Evolutionary conservation across 331 rosid species (phyloP).

Genomic region (Quercus tomentella): DNA sequence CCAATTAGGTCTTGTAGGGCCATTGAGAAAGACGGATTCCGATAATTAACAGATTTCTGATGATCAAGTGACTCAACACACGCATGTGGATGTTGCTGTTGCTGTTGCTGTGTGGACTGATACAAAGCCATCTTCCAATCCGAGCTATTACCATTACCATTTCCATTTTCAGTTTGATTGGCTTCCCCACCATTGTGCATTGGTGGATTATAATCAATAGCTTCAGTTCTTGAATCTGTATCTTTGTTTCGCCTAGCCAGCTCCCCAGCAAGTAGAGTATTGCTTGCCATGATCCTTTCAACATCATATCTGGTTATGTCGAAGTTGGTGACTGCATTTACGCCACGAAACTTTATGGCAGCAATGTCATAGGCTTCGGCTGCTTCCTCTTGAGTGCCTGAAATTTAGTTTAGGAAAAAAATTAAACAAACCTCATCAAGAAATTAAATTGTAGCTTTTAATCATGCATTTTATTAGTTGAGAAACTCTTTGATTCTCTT

Average conservation of each 20-base stretch:
- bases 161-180: conserved; percentile 19
- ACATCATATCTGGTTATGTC: conserved; percentile 90
- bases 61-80: conserved; percentile 28
- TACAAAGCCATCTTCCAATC: conserved; percentile 62
- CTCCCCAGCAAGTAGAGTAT: conserved; percentile 75
- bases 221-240: conserved; percentile 25
- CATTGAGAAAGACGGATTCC: conserved; percentile 45
- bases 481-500: conserved; percentile 18
- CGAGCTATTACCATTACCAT: conserved; percentile 24
- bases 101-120: conserved; percentile 20
- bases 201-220: conserved; percentile 22
- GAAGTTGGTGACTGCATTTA: conserved; percentile 86
- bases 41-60: conserved; percentile 41
- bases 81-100: conserved; percentile 9
- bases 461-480: conserved; percentile 6
- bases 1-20: conserved; percentile 67
- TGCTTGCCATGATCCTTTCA: conserved; percentile 90
- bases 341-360: conserved; percentile 91
- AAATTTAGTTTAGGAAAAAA: background rate
- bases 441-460: conserved; percentile 15
- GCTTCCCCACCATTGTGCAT: conserved; percentile 31
- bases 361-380: conserved; percentile 99
- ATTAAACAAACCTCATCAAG: background rate
- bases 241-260: conserved; percentile 66
- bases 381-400: conserved; percentile 99